Conservation (phyloP, 495 filamentous ascomycete genomes). For the Penicillium coprophilum region DNA sequence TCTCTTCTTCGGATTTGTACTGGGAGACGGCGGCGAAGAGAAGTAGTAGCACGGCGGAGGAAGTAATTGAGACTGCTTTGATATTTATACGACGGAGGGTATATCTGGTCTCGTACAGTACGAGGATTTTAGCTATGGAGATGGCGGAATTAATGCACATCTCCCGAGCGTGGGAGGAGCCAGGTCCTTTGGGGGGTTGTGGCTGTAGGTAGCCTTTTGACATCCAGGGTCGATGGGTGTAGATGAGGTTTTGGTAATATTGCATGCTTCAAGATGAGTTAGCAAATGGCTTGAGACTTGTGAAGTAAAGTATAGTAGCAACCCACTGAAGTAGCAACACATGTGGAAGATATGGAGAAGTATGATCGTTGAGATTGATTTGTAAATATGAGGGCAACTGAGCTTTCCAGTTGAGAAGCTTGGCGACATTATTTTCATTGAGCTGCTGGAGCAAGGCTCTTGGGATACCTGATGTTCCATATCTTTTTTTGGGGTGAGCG, state of each 20-base stretch:
- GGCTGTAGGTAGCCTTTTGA: constrained; percentile 25
- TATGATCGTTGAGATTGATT: constrained; percentile 20
- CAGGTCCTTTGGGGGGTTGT: constrained; percentile 21
- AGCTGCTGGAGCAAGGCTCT: constrained; percentile 19
- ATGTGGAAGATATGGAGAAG: constrained; percentile 28
- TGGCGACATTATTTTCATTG: constrained; percentile 17
- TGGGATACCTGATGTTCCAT: constrained; percentile 18
- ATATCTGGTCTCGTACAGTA: constrained; percentile 44
- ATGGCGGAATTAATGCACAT: constrained; percentile 32
- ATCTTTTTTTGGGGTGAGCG: constrained; percentile 4
- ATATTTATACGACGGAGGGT: constrained; percentile 26
- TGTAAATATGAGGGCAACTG: constrained; percentile 24
- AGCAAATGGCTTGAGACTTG: not conserved
- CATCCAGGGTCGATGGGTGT: constrained; percentile 29
- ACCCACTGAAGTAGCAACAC: constrained; percentile 34
- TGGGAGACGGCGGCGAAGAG: constrained; percentile 11
- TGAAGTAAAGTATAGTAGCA: not conserved
- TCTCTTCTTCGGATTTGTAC: not conserved
- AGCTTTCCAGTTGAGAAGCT: constrained; percentile 29
- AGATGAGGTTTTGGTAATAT: constrained; percentile 31
- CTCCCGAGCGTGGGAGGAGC: constrained; percentile 24
- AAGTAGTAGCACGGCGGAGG: constrained; percentile 25
- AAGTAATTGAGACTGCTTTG: constrained; percentile 27
- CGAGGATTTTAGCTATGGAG: constrained; percentile 26
- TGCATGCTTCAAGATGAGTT: constrained; percentile 25